Conservation (phyloP, 139 green algal genomes). For the Chlorella sp. region DNA sequence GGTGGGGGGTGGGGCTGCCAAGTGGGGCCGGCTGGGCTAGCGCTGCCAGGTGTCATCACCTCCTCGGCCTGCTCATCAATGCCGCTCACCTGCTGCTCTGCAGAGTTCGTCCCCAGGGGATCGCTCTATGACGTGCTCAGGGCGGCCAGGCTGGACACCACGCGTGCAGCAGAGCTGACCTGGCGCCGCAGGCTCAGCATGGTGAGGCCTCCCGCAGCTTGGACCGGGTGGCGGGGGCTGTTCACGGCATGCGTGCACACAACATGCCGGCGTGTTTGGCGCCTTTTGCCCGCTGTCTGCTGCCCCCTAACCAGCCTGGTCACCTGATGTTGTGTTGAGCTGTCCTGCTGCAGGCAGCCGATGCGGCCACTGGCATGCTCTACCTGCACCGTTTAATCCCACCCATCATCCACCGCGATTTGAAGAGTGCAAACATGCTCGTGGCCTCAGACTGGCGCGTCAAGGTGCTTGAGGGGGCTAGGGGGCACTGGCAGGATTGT, state of each 20-base stretch:
- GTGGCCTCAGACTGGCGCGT: conserved; percentile 16
- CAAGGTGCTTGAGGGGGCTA: not conserved
- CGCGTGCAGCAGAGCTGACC: not conserved
- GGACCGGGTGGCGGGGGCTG: not conserved
- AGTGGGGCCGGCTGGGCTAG: too few species aligned
- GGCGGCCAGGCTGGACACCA: not conserved
- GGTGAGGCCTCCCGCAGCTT: not conserved
- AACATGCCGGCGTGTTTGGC: not conserved
- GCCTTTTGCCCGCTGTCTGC: too few species aligned
- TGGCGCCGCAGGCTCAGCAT: not conserved
- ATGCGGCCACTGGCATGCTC: not conserved
- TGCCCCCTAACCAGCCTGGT: not conserved
- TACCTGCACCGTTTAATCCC: conserved; percentile 71
- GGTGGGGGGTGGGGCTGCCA: too few species aligned
- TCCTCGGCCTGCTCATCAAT: too few species aligned
- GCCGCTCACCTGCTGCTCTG: not conserved
- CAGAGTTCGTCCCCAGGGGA: not conserved
- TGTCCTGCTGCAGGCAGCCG: not conserved
- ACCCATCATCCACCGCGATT: conserved; percentile 79
- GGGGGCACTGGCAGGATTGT: not conserved
- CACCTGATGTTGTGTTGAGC: not conserved
- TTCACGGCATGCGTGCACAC: not conserved
- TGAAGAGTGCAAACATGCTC: conserved; percentile 73
- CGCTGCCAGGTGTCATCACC: too few species aligned
- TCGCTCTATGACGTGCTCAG: not conserved